A percentile compares a stretch with the other conserved stretches of the same genome.
These are phyloP conservation scores for Fraxinus paxiana DNA, from an alignment of 305 asterid species.

Conservation along the genomic window DNA sequence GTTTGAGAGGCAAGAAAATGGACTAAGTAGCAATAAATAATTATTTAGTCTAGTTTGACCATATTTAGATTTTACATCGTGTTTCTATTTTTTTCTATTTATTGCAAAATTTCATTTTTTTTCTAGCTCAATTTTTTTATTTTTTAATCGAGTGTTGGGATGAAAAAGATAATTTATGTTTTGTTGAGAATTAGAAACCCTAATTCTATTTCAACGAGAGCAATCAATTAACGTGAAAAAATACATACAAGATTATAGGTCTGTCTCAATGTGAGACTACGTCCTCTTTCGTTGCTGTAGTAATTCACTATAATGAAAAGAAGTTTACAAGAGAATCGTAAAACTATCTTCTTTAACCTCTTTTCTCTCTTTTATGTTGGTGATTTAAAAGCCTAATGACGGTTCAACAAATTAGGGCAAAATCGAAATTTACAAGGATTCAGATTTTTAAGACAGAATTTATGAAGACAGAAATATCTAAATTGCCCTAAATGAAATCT, in stretches of 20 bases:
- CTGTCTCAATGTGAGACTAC: neutral
- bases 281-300: neutral
- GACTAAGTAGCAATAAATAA: neutral
- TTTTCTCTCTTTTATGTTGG: neutral
- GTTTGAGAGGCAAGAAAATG: neutral
- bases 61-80: neutral
- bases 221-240: neutral
- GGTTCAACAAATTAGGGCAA: neutral
- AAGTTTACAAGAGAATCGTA: no score
- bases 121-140: neutral
- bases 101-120: neutral
- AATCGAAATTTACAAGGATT: neutral
- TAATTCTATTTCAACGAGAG: neutral
- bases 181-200: neutral
- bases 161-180: neutral
- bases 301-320: neutral
- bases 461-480: neutral
- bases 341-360: neutral
- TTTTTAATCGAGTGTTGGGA: neutral
- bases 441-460: neutral
- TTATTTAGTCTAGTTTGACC: constrained; percentile 6
- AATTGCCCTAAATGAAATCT: neutral
- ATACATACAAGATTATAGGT: neutral
- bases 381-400: neutral
- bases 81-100: neutral